phyloP scores from a whole-genome alignment of 768 basidiomycete genomes.

The Kwoniella sp. region DNA sequence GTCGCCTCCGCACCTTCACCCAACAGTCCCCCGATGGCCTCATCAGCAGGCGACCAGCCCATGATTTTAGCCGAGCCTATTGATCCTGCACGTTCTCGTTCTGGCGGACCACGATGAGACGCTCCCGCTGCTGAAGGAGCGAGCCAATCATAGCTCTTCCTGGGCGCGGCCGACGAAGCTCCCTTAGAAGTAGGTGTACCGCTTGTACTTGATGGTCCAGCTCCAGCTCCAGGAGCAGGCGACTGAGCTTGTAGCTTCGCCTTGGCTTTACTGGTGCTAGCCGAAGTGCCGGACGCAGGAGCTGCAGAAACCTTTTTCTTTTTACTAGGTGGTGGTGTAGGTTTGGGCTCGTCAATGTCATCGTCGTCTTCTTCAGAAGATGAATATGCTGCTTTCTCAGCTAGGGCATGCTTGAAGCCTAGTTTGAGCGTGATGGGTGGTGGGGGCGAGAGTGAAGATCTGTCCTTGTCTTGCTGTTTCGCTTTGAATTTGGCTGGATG shows the following conservation, averaged over 20 bases:
- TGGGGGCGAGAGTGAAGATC: constrained; percentile 49
- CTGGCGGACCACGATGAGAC: constrained; percentile 43
- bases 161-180: constrained; percentile 10
- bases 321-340: constrained; percentile 13
- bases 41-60: constrained; percentile 31
- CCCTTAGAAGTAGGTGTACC: neutral
- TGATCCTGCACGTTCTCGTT: constrained; percentile 16
- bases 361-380: constrained; percentile 29
- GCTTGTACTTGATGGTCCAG: neutral
- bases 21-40: constrained; percentile 21
- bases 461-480: constrained; percentile 15
- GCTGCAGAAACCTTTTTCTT: constrained; percentile 15
- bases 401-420: constrained; percentile 29
- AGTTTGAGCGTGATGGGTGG: constrained; percentile 48
- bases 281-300: neutral
- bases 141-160: constrained; percentile 48
- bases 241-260: neutral
- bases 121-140: constrained; percentile 38
- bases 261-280: constrained; percentile 8
- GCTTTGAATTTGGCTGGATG: constrained; percentile 1
- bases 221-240: neutral
- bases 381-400: constrained; percentile 31
- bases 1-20: constrained; percentile 13
- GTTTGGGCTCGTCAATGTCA: neutral
- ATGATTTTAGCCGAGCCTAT: constrained; percentile 14